phyloP scores from a whole-genome alignment of 805 yeast species.

The Soucietia sequanensis region DNA sequence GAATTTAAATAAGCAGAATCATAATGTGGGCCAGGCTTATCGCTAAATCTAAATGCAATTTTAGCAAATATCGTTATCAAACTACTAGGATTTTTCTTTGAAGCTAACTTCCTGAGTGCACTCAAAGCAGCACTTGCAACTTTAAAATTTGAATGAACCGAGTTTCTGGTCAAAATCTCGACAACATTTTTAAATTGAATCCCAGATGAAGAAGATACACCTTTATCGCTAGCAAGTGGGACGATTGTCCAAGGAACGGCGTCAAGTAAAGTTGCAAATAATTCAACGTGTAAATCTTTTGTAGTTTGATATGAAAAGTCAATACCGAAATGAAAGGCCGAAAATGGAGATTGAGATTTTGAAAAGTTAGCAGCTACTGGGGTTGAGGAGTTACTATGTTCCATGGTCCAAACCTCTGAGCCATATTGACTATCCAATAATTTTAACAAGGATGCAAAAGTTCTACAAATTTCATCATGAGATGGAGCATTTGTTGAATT shows the following conservation, averaged over 20 bases:
- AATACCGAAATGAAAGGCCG: constrained; percentile 38
- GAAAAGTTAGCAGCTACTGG: constrained; percentile 14
- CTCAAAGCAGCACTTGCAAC: constrained; percentile 63
- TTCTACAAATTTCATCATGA: constrained; percentile 71
- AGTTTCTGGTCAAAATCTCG: constrained; percentile 75
- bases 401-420: constrained; percentile 34
- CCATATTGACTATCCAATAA: constrained; percentile 59
- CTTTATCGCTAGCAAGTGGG: constrained; percentile 28
- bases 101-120: constrained; percentile 65
- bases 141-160: constrained; percentile 62
- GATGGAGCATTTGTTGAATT: constrained; percentile 46
- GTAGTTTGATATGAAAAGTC: constrained; percentile 33
- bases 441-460: constrained; percentile 53
- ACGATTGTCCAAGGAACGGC: constrained; percentile 65
- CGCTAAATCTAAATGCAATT: constrained; percentile 76
- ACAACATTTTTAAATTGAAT: constrained; percentile 62
- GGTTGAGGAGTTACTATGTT: constrained; percentile 8
- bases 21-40: constrained; percentile 56
- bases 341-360: constrained; percentile 38
- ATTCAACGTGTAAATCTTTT: constrained; percentile 47
- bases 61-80: constrained; percentile 75
- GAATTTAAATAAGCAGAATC: constrained; percentile 61
- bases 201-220: constrained; percentile 42
- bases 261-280: constrained; percentile 69
- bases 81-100: constrained; percentile 65